Evolutionary conservation across 2,329 filamentous ascomycete species (phyloP), one percentile per base, ranked within the genome.

Genomic region (Rachicladosporium sp.): DNA sequence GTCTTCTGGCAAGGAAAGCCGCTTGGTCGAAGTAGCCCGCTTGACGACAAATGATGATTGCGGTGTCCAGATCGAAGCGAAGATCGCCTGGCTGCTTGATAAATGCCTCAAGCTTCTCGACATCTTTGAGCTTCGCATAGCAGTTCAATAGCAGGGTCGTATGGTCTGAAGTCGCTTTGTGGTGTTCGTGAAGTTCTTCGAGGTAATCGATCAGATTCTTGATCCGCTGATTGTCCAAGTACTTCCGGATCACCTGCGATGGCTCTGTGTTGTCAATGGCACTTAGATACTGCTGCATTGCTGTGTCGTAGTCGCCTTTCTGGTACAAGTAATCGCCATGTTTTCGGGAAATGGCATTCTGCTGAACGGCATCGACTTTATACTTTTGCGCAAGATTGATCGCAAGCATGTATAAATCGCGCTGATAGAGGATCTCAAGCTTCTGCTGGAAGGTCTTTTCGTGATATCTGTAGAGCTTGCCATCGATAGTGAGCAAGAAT

Each of bases 231-330:
- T 91, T 96, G 55, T 98, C 91, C 30, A 98, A 71, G 54, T 93
- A 98, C 77, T 94, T 95, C 51, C 89, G 76, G 54, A 96, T 95
- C 35, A 96, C 86, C 55, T 95, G 89, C 2, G 89, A 95, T 5
- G 89, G 89, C 53, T 96, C 89, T 0, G 89, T 96, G 43, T 85
- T 91, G 56, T 95, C 88, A 43, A 98, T 95, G 0, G 93, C 89
- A 50, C 86, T 82, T 46, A 98, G 78, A 56, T 98, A 98, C 59
- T 96, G 91, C 52, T 93, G 82, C 93, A 98, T 98, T n/a, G 93
- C 88, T 5, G 84, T 91, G 55, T 98, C 91, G 55, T 89, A 98
- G 55, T 95, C 88, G 4, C 83, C 86, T 54, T 93, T 94, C 48
- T 93, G 85, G 54, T 98, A 96, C 3, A 96, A 64, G 53, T 89